Base-by-base conservation (phyloP, 2,329 filamentous ascomycete species). In the Aspergillus sp. region DNA sequence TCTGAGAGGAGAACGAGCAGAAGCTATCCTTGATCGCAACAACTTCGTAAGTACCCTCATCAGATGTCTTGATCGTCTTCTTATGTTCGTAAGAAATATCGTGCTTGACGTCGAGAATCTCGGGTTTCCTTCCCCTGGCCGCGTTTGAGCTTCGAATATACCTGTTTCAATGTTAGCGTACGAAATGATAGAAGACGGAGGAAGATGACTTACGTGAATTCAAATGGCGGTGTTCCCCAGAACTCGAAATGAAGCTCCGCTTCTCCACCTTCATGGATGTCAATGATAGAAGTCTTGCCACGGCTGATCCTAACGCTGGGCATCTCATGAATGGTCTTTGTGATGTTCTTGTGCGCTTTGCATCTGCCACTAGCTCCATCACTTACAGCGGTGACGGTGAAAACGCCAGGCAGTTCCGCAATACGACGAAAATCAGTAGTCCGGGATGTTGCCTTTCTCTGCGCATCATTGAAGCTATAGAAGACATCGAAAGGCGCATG, bases 21-120 rank as follows among this genome's bases (percentile, higher is more conserved):
- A 81, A 94, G 60, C 82, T 82, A 69, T 98, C 93, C 74, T 94
- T 94, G 69, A 98, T 95, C 7, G 88, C 85, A 29, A 97, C 87
- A 12, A 98, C 91, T 71, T 98, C 93, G 63, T 98, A 98, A 55
- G 89, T 95, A 43, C 93, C 93, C 74, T 97, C 93, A 63, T 95
- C 87, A 57, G 85, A 89, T 28, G 90, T 89, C 58, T 83, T 83
- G 57, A 97, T 80, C 28, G 81, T 80, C 76, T 94, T 90, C 60
- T 73, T 83, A 65, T 88, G 79, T 59, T 94, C 88, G 52, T 90
- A 80, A 42, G 86, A 91, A 12, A 86, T 76, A 57, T 96, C 90
- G 55, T 93, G 89, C 57, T 87, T 81, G 54, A 94, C 96, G 71
- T 98, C 94, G 12, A 98, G 76, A 32, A 98, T 80, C 58, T 83